Percentiles rank a stretch among this genome's conserved stretches.
These are phyloP conservation scores for Alternaria gansuensis DNA, from an alignment of 2,329 filamentous ascomycete genomes.

Conservation along the genomic window DNA sequence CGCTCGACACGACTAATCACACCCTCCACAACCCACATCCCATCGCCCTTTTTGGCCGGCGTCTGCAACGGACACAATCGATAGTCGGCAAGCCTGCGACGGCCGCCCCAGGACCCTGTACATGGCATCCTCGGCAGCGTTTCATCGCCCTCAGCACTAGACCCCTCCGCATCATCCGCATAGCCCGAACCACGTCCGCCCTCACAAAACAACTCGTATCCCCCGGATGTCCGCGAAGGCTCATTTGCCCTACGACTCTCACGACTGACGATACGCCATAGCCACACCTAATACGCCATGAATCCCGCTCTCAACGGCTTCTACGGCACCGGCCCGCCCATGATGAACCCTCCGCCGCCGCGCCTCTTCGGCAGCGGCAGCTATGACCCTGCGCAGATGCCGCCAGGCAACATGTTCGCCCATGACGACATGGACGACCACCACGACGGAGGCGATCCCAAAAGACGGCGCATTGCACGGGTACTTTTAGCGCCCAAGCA, in stretches of 20 bases:
- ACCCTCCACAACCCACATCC: background rate
- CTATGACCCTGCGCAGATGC: constrained; percentile 51
- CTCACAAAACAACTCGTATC: constrained; percentile 37
- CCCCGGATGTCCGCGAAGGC: constrained; percentile 28
- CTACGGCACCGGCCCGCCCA: constrained; percentile 46
- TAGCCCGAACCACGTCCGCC: constrained; percentile 19
- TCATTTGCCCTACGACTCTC: constrained; percentile 18
- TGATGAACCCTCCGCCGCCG: constrained; percentile 53
- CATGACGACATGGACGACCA: constrained; percentile 64
- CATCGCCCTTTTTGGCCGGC: constrained; percentile 10
- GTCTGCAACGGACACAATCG: constrained; percentile 30
- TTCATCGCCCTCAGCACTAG: constrained; percentile 39
- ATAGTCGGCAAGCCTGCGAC: constrained; percentile 43
- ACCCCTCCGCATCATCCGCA: constrained; percentile 19
- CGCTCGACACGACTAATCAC: no score
- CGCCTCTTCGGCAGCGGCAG: constrained; percentile 53
- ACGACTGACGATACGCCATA: constrained; percentile 8
- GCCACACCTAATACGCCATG: constrained; percentile 35
- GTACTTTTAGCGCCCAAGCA: constrained; percentile 60
- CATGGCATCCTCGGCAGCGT: constrained; percentile 38
- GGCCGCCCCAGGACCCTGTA: constrained; percentile 31
- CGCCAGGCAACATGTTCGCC: constrained; percentile 47
- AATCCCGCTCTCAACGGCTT: constrained; percentile 47
- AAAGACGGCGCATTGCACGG: constrained; percentile 86
- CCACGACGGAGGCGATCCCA: constrained; percentile 74